Evolutionary conservation across 148 eudicot species (phyloP).

Genomic region (Amaranthus palmeri): DNA sequence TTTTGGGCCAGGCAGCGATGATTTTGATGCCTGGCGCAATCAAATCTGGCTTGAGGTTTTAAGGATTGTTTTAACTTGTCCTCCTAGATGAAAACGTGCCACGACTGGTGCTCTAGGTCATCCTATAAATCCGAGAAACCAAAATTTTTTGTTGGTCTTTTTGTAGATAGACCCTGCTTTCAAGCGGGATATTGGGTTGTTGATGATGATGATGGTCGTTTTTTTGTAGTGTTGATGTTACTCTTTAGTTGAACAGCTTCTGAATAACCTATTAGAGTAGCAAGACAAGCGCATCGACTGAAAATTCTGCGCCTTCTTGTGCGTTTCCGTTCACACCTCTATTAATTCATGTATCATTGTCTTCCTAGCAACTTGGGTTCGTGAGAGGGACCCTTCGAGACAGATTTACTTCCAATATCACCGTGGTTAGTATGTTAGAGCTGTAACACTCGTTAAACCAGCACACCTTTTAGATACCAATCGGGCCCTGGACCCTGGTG

Average conservation of each 20-base stretch:
- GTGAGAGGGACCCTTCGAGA: slow-evolving; percentile 66
- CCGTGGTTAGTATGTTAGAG: slow-evolving; percentile 79
- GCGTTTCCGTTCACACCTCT: slow-evolving; percentile 80
- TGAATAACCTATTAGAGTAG: slow-evolving; percentile 66
- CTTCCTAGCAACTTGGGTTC: slow-evolving; percentile 53
- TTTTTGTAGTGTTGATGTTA: slow-evolving; percentile 66
- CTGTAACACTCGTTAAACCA: slow-evolving; percentile 86
- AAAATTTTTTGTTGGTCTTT: slow-evolving; percentile 47
- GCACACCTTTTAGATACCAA: slow-evolving; percentile 84
- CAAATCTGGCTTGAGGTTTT: slow-evolving; percentile 78
- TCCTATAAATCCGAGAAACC: slow-evolving; percentile 48
- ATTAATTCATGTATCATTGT: slow-evolving; percentile 64
- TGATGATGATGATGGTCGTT: not conserved
- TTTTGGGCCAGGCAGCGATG: slow-evolving; percentile 97
- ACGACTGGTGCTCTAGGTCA: slow-evolving; percentile 73
- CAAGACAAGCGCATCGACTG: slow-evolving; percentile 76
- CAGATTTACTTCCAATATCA: slow-evolving; percentile 60
- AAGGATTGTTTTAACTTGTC: slow-evolving; percentile 72
- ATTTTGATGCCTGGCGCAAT: slow-evolving; percentile 95
- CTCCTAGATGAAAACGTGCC: slow-evolving; percentile 87
- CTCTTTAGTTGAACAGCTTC: slow-evolving; percentile 56
- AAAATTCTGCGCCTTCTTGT: slow-evolving; percentile 85
- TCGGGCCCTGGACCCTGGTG: slow-evolving; percentile 57
- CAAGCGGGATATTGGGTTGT: too few relatives aligned
- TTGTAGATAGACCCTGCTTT: too few relatives aligned